Evolutionary conservation across 2,329 filamentous ascomycete genomes (phyloP).

Genomic region (Beauveria medogensis): DNA sequence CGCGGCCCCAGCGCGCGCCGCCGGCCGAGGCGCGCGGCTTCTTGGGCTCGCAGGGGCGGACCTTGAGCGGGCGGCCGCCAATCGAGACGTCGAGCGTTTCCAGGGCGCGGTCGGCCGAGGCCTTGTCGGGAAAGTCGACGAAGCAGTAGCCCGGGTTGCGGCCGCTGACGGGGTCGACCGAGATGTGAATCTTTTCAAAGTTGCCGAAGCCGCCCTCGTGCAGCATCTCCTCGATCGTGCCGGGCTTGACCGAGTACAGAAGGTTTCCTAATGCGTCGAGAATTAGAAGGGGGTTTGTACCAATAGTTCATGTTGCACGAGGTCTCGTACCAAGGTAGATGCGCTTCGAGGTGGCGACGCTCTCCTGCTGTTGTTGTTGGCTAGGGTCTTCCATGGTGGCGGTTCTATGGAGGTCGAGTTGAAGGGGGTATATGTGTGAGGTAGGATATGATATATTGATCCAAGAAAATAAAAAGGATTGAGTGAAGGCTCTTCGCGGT

Average conservation of each 20-base stretch:
- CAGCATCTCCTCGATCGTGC: slow-evolving; percentile 54
- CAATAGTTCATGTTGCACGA: background rate
- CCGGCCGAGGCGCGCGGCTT: slow-evolving; percentile 15
- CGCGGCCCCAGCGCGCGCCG: slow-evolving; percentile 13
- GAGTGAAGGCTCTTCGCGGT: slow-evolving; percentile 1
- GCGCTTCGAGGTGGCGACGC: slow-evolving; percentile 28
- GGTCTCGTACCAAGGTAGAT: slow-evolving; percentile 47
- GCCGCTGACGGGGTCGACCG: slow-evolving; percentile 57
- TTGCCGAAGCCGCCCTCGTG: slow-evolving; percentile 25
- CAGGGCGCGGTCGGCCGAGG: slow-evolving; percentile 51
- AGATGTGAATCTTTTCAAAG: slow-evolving; percentile 65
- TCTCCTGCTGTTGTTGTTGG: slow-evolving; percentile 13
- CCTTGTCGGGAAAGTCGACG: slow-evolving; percentile 53
- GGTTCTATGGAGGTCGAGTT: background rate
- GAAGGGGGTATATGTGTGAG: background rate
- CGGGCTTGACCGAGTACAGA: slow-evolving; percentile 41
- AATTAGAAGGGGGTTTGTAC: background rate
- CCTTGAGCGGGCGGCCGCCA: slow-evolving; percentile 51
- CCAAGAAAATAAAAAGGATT: background rate
- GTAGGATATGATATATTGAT: background rate
- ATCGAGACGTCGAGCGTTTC: slow-evolving; percentile 45
- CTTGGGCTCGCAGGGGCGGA: slow-evolving; percentile 58
- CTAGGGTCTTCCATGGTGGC: background rate
- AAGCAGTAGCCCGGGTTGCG: slow-evolving; percentile 70
- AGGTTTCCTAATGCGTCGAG: slow-evolving; percentile 37